A percentile compares a stretch with the other conserved stretches of the same genome.
phyloP scores from a whole-genome alignment of 2,329 filamentous ascomycete species.

The Aspergillus sp. region DNA sequence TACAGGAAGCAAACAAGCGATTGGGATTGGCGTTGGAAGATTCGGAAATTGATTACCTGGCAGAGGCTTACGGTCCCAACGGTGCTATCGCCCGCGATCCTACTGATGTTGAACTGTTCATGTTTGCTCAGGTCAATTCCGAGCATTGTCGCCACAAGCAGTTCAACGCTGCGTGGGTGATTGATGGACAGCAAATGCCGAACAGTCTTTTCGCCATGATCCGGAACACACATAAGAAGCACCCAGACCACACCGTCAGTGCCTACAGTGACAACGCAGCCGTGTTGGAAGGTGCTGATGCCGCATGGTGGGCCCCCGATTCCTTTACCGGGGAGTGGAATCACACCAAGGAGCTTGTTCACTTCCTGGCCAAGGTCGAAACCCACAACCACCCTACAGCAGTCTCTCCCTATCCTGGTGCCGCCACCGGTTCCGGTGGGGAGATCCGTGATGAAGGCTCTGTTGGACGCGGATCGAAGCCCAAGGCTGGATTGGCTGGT shows the following conservation, averaged over 20 bases:
- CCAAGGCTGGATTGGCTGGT: slow-evolving; percentile 84
- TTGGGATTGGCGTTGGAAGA: slow-evolving; percentile 81
- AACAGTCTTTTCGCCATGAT: slow-evolving; percentile 94
- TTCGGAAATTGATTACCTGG: slow-evolving; percentile 86
- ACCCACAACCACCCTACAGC: slow-evolving; percentile 97
- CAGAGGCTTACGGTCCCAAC: slow-evolving; percentile 68
- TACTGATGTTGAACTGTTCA: slow-evolving; percentile 92
- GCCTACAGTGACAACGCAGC: slow-evolving; percentile 98
- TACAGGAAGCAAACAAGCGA: slow-evolving; percentile 76
- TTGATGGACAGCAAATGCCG: slow-evolving; percentile 74
- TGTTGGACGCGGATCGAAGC: slow-evolving; percentile 83
- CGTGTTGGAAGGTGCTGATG: slow-evolving; percentile 68
- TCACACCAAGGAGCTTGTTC: slow-evolving; percentile 75
- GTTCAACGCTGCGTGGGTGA: slow-evolving; percentile 95
- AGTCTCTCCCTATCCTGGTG: slow-evolving; percentile 86
- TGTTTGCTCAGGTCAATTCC: slow-evolving; percentile 99
- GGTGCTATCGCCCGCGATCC: slow-evolving; percentile 55
- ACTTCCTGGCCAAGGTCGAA: slow-evolving; percentile 90
- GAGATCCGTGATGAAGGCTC: slow-evolving; percentile 95
- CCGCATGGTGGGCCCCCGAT: slow-evolving; percentile 80
- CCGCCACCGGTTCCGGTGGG: slow-evolving; percentile 89
- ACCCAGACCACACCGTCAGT: slow-evolving; percentile 76
- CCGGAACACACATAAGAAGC: slow-evolving; percentile 77
- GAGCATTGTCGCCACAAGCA: slow-evolving; percentile 87
- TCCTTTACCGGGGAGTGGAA: slow-evolving; percentile 81